Evolutionary conservation across 2,329 filamentous ascomycete species (phyloP).

Genomic region (Annulohypoxylon truncatum): DNA sequence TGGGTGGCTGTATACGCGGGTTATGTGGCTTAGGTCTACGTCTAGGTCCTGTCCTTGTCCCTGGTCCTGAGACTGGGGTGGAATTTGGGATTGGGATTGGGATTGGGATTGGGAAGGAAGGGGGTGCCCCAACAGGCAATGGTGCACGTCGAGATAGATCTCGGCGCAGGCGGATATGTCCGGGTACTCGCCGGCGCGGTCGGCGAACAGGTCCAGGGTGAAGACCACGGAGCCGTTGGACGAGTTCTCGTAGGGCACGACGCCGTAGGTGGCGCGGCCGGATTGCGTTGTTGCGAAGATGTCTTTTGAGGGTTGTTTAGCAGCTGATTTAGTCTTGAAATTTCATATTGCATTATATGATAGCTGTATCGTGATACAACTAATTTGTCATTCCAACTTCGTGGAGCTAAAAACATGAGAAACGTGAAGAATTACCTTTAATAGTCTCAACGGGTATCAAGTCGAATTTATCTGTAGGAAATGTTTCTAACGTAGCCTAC

Average conservation of each 20-base stretch:
- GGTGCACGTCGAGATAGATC: conserved; percentile 86
- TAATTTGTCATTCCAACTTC: not conserved
- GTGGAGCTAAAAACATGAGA: not conserved
- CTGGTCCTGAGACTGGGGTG: too few relatives aligned
- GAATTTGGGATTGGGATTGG: conserved; percentile 4
- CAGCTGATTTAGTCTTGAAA: not conserved
- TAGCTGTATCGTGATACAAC: not conserved
- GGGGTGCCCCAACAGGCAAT: conserved; percentile 78
- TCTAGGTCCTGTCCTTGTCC: not conserved
- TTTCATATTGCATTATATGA: not conserved
- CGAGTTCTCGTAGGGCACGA: conserved; percentile 96
- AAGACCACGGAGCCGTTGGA: conserved; percentile 93
- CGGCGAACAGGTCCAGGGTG: conserved; percentile 89
- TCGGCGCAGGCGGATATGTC: conserved; percentile 84
- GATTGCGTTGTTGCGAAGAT: conserved; percentile 83
- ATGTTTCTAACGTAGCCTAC: conserved; percentile 61
- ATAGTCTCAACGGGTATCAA: conserved; percentile 65
- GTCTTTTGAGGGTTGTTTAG: conserved; percentile 59
- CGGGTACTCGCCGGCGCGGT: conserved; percentile 71
- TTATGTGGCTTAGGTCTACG: conserved; percentile 67
- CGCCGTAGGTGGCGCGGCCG: conserved; percentile 73
- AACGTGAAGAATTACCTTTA: conserved; percentile 49
- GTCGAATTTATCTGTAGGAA: conserved; percentile 60
- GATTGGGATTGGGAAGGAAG: conserved; percentile 9
- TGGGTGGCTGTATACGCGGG: conserved; percentile 88